Conservation (phyloP, 345 rosid genomes). For the Schrenkiella parvula region DNA sequence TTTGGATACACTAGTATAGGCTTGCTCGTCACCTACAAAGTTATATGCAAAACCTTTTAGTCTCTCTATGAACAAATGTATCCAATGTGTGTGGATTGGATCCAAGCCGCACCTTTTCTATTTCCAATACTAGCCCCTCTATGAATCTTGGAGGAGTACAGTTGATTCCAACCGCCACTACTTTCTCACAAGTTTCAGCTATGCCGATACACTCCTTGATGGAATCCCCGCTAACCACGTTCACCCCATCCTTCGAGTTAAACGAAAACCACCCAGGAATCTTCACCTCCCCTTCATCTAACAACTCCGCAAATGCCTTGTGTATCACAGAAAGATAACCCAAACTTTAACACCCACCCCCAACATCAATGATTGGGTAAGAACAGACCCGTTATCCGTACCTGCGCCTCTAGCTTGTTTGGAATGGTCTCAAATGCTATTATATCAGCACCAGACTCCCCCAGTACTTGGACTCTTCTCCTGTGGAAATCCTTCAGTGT, state of each 20-base stretch:
- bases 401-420: constrained; percentile 87
- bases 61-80: not conserved
- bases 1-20: constrained; percentile 72
- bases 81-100: not conserved
- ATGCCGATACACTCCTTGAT: constrained; percentile 55
- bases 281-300: constrained; percentile 55
- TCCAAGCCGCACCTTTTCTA: constrained; percentile 44
- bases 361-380: not conserved
- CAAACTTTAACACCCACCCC: constrained; percentile 4
- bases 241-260: constrained; percentile 71
- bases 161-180: constrained; percentile 75
- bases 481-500: constrained; percentile 68
- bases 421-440: constrained; percentile 86
- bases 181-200: constrained; percentile 60
- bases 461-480: constrained; percentile 61
- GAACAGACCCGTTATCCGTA: constrained; percentile 3
- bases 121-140: constrained; percentile 47
- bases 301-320: constrained; percentile 68
- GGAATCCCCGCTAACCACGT: constrained; percentile 75
- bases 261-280: constrained; percentile 81
- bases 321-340: not conserved
- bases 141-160: constrained; percentile 85
- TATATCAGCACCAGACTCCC: constrained; percentile 66
- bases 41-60: not conserved
- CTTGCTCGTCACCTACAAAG: constrained; percentile 63